Percentiles rank a stretch among this genome's conserved stretches.
These are phyloP conservation scores for Tetrastigma voinierianum DNA, from an alignment of 164 flowering plant species.

Conservation along the genomic window DNA sequence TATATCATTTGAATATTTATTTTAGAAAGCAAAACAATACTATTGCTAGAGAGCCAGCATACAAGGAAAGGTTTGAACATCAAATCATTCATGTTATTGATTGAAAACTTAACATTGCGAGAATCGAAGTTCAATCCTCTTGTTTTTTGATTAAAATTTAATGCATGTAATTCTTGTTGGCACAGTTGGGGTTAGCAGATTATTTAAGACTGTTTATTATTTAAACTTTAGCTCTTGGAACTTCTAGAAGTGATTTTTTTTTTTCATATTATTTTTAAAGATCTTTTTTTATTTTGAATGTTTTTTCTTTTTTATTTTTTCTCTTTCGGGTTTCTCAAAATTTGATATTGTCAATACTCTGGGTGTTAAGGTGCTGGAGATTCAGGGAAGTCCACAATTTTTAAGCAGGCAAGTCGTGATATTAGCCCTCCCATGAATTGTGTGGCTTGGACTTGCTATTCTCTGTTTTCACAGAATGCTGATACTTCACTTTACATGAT, in stretches of 20 bases:
- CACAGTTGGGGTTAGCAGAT: background rate
- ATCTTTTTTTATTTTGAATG: background rate
- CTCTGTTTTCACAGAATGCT: background rate
- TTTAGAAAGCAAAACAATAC: too few species aligned
- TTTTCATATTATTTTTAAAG: background rate
- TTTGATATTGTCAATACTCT: background rate
- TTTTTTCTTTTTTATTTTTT: background rate
- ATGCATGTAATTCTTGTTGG: background rate
- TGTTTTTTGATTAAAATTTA: background rate
- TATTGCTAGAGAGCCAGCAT: too few species aligned
- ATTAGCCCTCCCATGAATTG: too few species aligned
- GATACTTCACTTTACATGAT: constrained; percentile 6
- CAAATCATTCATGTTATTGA: too few species aligned
- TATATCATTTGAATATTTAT: too few species aligned
- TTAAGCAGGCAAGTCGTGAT: constrained; percentile 75
- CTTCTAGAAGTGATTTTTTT: background rate
- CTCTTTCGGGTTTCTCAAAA: background rate
- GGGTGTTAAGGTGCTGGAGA: constrained; percentile 80
- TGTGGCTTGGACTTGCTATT: background rate
- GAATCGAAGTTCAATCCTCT: background rate
- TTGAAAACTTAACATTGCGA: background rate
- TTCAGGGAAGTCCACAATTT: constrained; percentile 96
- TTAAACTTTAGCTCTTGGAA: background rate
- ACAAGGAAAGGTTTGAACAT: too few species aligned
- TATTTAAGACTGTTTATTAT: background rate